phyloP scores from a whole-genome alignment of 768 basidiomycete species.

The Hericium alpestre region DNA sequence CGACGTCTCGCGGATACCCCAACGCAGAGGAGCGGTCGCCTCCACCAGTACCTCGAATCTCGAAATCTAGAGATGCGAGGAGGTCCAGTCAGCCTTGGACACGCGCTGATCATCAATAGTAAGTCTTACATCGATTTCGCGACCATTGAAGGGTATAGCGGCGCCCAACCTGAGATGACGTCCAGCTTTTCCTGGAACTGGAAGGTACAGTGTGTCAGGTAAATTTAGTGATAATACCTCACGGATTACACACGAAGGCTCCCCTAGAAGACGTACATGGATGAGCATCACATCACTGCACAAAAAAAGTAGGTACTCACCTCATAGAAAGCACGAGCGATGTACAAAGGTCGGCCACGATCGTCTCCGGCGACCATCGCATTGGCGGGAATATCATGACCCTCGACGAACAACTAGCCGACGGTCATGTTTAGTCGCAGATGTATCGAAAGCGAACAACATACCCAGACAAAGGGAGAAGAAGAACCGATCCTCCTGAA shows the following conservation, averaged over 20 bases:
- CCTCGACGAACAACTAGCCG: constrained; percentile 8
- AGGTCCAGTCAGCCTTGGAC: background rate
- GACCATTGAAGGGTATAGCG: constrained; percentile 23
- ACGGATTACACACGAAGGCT: constrained; percentile 5
- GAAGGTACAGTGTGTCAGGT: background rate
- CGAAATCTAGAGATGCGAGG: constrained; percentile 16
- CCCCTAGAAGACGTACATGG: constrained; percentile 1
- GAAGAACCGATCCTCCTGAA: constrained; percentile 6
- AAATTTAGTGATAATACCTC: background rate
- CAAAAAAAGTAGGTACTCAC: background rate
- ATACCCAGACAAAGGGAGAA: constrained; percentile 13
- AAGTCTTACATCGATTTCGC: constrained; percentile 20
- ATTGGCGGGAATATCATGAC: constrained; percentile 9
- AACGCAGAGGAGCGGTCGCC: constrained; percentile 12
- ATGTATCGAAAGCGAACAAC: background rate
- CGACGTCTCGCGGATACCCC: background rate
- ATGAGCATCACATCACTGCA: background rate
- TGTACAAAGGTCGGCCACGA: constrained; percentile 8
- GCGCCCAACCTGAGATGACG: constrained; percentile 21
- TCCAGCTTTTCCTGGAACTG: constrained; percentile 27
- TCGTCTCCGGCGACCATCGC: constrained; percentile 11
- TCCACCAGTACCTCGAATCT: constrained; percentile 27
- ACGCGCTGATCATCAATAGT: background rate
- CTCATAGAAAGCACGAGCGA: constrained; percentile 13
- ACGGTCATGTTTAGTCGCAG: background rate